Conservation (phyloP, 2,329 filamentous ascomycete species). For the Hypoxylon sp. region DNA sequence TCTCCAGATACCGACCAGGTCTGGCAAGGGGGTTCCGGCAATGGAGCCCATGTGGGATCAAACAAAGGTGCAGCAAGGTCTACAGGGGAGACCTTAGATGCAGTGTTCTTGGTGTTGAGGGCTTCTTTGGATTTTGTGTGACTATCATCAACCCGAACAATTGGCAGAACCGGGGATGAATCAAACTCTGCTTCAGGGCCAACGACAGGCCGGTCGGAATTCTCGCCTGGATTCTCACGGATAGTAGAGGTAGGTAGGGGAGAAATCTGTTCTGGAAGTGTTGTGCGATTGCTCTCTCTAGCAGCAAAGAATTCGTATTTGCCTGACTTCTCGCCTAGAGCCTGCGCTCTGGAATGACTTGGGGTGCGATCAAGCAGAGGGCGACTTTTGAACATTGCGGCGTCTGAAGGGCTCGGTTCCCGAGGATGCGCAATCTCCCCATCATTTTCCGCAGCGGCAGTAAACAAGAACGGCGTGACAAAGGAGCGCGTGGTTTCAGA, state of each 20-base stretch:
- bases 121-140: slow-evolving; percentile 9
- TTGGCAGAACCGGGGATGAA: neutral
- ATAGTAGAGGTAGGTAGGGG: slow-evolving; percentile 32
- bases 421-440: slow-evolving; percentile 19
- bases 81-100: neutral
- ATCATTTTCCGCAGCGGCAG: neutral
- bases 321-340: slow-evolving; percentile 54
- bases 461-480: slow-evolving; percentile 28
- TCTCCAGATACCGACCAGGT: slow-evolving; percentile 48
- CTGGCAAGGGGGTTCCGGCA: slow-evolving; percentile 37
- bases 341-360: slow-evolving; percentile 47
- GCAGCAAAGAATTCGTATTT: slow-evolving; percentile 58
- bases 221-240: slow-evolving; percentile 34
- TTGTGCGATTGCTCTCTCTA: slow-evolving; percentile 54
- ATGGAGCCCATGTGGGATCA: slow-evolving; percentile 37
- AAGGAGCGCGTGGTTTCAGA: slow-evolving; percentile 8
- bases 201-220: slow-evolving; percentile 1
- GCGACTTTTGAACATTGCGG: slow-evolving; percentile 50
- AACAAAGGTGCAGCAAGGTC: slow-evolving; percentile 1
- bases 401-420: slow-evolving; percentile 51
- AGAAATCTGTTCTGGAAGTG: slow-evolving; percentile 17
- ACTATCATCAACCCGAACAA: neutral
- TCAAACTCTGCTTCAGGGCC: neutral
- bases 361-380: slow-evolving; percentile 48
- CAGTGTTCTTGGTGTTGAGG: neutral